phyloP scores from a whole-genome alignment of 257 asterid genomes.

The Solanum arcanum region DNA sequence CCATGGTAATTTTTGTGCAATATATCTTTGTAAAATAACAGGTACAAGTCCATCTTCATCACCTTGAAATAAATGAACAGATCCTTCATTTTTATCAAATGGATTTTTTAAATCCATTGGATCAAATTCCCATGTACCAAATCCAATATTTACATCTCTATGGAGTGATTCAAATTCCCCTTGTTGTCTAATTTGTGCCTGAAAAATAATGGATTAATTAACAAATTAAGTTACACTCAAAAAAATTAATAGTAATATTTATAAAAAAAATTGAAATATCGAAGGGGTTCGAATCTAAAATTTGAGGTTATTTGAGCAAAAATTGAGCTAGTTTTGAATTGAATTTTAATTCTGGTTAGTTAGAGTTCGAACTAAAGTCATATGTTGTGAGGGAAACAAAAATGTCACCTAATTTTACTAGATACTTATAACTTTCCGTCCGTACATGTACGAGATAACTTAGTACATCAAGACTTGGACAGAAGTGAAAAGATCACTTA shows the following conservation, averaged over 20 bases:
- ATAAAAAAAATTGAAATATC: not conserved
- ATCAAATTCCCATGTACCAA: conserved; percentile 74
- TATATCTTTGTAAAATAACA: conserved; percentile 48
- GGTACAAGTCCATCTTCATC: conserved; percentile 67
- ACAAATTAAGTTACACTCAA: not conserved
- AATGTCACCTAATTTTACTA: not conserved
- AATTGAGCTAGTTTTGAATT: not conserved
- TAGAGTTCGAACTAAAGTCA: not conserved
- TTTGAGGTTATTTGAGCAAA: not conserved
- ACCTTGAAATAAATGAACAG: conserved; percentile 73
- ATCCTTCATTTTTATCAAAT: conserved; percentile 40
- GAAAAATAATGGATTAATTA: not conserved
- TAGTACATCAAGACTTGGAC: not conserved
- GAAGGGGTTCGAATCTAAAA: not conserved
- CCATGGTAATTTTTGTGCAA: conserved; percentile 58
- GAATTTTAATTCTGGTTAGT: not conserved
- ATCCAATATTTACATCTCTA: conserved; percentile 50
- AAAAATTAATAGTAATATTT: not conserved
- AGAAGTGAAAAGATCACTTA: too few relatives aligned
- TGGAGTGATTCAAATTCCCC: conserved; percentile 58
- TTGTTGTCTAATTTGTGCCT: conserved; percentile 49
- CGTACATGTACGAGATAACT: too few relatives aligned
- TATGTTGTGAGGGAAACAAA: too few relatives aligned
- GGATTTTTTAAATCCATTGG: conserved; percentile 58
- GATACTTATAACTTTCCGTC: too few relatives aligned